Conservation (phyloP, 164 flowering plant genomes). For the Paratinospora sagittata region DNA sequence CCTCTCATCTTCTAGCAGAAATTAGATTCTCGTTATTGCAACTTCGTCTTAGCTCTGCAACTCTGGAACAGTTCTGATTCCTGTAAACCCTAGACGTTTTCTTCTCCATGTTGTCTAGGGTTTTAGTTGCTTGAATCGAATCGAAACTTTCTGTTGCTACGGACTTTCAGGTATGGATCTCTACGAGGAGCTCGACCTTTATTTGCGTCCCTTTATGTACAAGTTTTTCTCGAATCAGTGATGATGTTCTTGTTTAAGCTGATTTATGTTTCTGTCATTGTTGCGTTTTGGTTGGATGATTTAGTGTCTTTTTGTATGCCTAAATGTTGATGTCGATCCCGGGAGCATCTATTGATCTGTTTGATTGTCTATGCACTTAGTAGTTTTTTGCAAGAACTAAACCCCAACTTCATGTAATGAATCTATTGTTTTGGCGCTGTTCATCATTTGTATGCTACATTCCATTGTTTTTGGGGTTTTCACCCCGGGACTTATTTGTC, state of each 20-base stretch:
- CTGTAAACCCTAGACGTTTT: constrained; percentile 12
- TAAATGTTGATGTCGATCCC: not conserved
- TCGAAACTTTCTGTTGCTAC: not conserved
- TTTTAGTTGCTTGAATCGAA: not conserved
- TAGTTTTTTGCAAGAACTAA: not conserved
- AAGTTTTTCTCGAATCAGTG: not conserved
- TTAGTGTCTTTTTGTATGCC: not conserved
- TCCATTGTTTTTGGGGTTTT: too few species aligned
- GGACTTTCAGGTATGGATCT: constrained; percentile 8
- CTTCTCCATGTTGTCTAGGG: constrained; percentile 6
- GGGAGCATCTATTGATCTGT: not conserved
- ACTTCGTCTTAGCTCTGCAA: not conserved
- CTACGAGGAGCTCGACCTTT: not conserved
- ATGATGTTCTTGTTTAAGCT: too few species aligned
- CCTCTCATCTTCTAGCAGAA: not conserved
- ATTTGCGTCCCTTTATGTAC: not conserved
- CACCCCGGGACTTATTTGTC: too few species aligned
- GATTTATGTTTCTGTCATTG: not conserved
- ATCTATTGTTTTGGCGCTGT: too few species aligned
- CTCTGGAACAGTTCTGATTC: not conserved
- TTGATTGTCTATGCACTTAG: not conserved
- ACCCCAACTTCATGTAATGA: too few species aligned
- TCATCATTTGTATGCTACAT: too few species aligned
- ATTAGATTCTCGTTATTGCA: not conserved
- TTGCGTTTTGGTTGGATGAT: too few species aligned